Evolutionary conservation across 306 rosid genomes (phyloP).

Genomic region (Rosa rugosa): DNA sequence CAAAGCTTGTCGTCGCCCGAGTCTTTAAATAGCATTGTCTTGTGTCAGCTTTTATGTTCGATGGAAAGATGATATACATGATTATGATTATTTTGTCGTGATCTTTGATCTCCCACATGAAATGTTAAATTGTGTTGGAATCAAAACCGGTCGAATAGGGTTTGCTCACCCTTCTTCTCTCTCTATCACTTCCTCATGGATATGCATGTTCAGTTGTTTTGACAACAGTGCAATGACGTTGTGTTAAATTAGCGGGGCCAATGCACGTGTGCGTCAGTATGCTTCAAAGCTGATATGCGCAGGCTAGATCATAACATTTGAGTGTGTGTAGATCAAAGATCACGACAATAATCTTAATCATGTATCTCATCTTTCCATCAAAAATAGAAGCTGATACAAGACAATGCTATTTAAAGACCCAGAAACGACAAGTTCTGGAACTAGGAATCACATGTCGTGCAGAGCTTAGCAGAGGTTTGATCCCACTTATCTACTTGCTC

Average conservation of each 20-base stretch:
- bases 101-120: constrained; percentile 20
- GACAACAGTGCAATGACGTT: background rate
- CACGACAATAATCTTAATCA: constrained; percentile 2
- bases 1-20: background rate
- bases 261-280: background rate
- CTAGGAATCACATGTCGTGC: background rate
- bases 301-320: too few relatives aligned
- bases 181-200: background rate
- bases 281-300: too few relatives aligned
- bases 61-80: background rate
- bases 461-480: background rate
- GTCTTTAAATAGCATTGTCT: constrained; percentile 7
- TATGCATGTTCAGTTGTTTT: background rate
- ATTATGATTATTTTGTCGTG: background rate
- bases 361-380: background rate
- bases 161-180: constrained; percentile 5
- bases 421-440: constrained; percentile 11
- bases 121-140: constrained; percentile 7
- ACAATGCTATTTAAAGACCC: constrained; percentile 8
- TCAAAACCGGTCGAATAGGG: constrained; percentile 6
- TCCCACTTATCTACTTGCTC: constrained; percentile 1
- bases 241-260: background rate
- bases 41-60: background rate
- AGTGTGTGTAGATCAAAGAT: constrained; percentile 13
- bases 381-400: constrained; percentile 1